Percentiles rank a stretch among this genome's conserved stretches.
phyloP scores from a whole-genome alignment of 805 yeast species.

The Candida palmyrensis region DNA sequence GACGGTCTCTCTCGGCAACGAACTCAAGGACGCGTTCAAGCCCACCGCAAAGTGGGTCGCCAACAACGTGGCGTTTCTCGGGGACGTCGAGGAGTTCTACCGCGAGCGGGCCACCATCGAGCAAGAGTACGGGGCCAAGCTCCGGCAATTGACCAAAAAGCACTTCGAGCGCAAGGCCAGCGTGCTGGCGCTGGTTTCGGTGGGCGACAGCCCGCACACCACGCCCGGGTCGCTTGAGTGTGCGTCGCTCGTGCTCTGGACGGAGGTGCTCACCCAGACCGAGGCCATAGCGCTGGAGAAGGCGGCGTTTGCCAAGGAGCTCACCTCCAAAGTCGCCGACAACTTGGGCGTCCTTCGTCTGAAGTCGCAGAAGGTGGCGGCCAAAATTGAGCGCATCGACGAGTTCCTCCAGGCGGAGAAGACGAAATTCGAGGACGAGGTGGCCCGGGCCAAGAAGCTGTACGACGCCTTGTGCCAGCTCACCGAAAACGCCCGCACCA shows the following conservation, averaged over 20 bases:
- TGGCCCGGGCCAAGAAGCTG: slow-evolving; percentile 60
- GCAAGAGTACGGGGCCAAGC: slow-evolving; percentile 69
- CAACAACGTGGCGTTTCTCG: slow-evolving; percentile 68
- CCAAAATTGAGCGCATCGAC: slow-evolving; percentile 53
- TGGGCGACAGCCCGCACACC: slow-evolving; percentile 84
- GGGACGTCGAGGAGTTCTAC: slow-evolving; percentile 79
- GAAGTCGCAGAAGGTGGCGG: slow-evolving; percentile 50
- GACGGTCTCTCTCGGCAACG: slow-evolving; percentile 53
- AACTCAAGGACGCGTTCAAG: slow-evolving; percentile 74
- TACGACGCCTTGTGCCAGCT: slow-evolving; percentile 77
- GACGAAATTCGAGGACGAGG: slow-evolving; percentile 49
- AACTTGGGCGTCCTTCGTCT: slow-evolving; percentile 51
- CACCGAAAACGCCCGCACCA: slow-evolving; percentile 77
- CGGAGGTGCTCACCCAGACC: slow-evolving; percentile 76
- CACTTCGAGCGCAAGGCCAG: slow-evolving; percentile 75
- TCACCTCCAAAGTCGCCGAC: slow-evolving; percentile 55
- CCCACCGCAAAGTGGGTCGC: slow-evolving; percentile 74
- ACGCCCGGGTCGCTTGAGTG: slow-evolving; percentile 95
- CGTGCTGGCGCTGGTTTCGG: slow-evolving; percentile 61
- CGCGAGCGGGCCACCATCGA: slow-evolving; percentile 79
- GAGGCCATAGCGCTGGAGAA: slow-evolving; percentile 73
- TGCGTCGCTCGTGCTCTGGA: slow-evolving; percentile 88
- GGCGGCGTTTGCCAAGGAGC: slow-evolving; percentile 50
- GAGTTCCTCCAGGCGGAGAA: slow-evolving; percentile 48
- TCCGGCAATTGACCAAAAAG: slow-evolving; percentile 59